phyloP scores from a whole-genome alignment of 768 basidiomycete species.

The Exidia glandulosa region DNA sequence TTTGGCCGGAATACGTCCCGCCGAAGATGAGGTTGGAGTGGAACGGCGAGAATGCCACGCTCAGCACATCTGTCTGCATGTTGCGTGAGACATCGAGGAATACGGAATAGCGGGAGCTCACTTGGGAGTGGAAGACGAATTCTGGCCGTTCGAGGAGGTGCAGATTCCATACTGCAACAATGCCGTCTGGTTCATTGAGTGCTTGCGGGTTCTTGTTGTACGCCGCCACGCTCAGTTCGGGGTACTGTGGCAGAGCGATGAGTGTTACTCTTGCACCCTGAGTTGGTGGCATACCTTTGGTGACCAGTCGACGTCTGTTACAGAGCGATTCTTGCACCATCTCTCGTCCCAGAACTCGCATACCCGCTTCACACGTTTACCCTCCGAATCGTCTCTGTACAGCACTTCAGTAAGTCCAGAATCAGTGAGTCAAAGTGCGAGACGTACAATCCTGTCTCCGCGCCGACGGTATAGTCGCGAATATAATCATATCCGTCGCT shows the following conservation, averaged over 20 bases:
- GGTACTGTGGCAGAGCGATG: constrained; percentile 51
- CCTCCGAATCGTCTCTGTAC: constrained; percentile 78
- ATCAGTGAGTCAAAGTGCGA: neutral
- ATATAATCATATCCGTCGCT: constrained; percentile 97
- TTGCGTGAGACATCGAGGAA: neutral
- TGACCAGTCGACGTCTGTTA: constrained; percentile 97
- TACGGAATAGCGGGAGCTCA: constrained; percentile 23
- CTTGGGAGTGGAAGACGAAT: constrained; percentile 97
- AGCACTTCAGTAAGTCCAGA: neutral
- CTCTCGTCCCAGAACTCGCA: constrained; percentile 90
- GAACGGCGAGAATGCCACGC: constrained; percentile 94
- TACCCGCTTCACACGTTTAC: constrained; percentile 81
- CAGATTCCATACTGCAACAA: constrained; percentile 95
- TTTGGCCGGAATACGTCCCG: constrained; percentile 98
- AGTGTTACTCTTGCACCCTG: no score
- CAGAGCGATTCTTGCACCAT: constrained; percentile 84
- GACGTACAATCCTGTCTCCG: constrained; percentile 73
- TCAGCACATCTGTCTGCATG: constrained; percentile 86
- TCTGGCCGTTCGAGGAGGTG: constrained; percentile 93
- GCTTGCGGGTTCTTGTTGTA: constrained; percentile 97
- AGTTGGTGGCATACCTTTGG: constrained; percentile 76
- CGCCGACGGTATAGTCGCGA: constrained; percentile 86
- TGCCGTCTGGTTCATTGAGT: constrained; percentile 90
- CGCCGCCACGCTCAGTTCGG: constrained; percentile 88
- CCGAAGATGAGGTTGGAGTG: constrained; percentile 96